Base-by-base conservation (phyloP, 2,329 filamentous ascomycete genomes). In the Cyphellophora europaea region DNA sequence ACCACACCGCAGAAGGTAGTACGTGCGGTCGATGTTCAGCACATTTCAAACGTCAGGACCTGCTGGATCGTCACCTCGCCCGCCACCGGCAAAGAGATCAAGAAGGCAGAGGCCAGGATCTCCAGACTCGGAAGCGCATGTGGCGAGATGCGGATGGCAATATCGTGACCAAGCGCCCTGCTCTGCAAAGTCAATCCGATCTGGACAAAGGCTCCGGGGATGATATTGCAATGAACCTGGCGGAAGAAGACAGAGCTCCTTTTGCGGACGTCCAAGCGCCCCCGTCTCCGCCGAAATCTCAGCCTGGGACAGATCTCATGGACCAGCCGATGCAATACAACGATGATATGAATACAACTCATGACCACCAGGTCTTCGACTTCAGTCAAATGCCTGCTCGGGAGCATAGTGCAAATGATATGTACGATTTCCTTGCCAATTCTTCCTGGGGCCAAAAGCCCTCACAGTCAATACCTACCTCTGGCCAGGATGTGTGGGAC, bases 41-140 rank as follows among this genome's bases (percentile, higher is more conserved):
- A 17, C 71, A 76, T 48, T 79, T 78, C 53, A 72, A 73, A 47
- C 63, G 75, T 29, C 69, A 67, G 16, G 75, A 79, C 52, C 55
- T 79, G 27, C 54, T 76, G 37, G 68, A 69, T 27, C 63, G 75
- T 44, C 75, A 80, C 51, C 69, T 77, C 59, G 51, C 53, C 32
- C 62, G 67, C 5, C 67, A 71, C 49, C 54, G 55, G n/a, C 66
- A 67, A 41, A 66, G 67, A 35, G 67, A 71, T 48, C 60, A 63
- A 31, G 66, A 70, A 52, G 66, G 65, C 30, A 64, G 66, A 13
- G 64, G 64, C 4, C 59, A 60, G 27, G 65, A 65, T 8, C 48
- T 71, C 29, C 66, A 69, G 44, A 70, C 66, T 3, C 54, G 67
- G n/a, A 67, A 69, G 42, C 53, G 65, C 19, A 61, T 65, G 36